Evolutionary conservation across 164 flowering plant genomes (phyloP), one percentile per base, ranked within the genome.

Genomic region (Vitis amurensis): DNA sequence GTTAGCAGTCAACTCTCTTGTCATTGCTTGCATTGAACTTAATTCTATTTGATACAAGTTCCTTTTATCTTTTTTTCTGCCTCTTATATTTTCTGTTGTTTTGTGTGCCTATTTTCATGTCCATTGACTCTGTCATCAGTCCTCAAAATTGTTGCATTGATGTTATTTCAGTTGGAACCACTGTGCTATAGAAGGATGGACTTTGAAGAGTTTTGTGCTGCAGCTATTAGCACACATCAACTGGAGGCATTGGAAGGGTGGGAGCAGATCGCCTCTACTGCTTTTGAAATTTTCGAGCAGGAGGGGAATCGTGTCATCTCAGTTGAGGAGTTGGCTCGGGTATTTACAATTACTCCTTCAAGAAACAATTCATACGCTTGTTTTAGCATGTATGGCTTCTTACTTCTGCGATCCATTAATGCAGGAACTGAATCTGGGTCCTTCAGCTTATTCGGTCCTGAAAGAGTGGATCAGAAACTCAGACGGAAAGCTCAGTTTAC

Each of bases 361-460:
- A 37, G 27, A 47, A 29, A 7, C 10, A 2, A 1, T 11, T 53
- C 50, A 47, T 37, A 16, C 55, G 8, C n/a, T 30, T 52, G 14
- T 47, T 11, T 11, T 1, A 7, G 50, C n/a, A 16, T 48, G 19
- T 3, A 3, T 9, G 5, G 17, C 4, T 53, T 30, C 13, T 44
- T 30, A 4, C 9, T 58, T 8, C 19, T 59, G 16, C 17, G 0
- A 3, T 13, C 14, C 9, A n/a, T 44, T 11, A n/a, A 60, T 78
- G 81, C 86, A 88, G 91, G 89, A 88, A 63, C 64, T 88, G 55
- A 86, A 77, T 68, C 75, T 88, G 4, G 85, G 87, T 30, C 72
- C 86, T 5, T 61, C 84, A 37, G 88, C 87, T 50, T 77, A 84
- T 71, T 59, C 81, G 5, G 66, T 78, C 53, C 81, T 86, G 48